phyloP scores from a whole-genome alignment of 345 rosid species.

The Clausena lansium region DNA sequence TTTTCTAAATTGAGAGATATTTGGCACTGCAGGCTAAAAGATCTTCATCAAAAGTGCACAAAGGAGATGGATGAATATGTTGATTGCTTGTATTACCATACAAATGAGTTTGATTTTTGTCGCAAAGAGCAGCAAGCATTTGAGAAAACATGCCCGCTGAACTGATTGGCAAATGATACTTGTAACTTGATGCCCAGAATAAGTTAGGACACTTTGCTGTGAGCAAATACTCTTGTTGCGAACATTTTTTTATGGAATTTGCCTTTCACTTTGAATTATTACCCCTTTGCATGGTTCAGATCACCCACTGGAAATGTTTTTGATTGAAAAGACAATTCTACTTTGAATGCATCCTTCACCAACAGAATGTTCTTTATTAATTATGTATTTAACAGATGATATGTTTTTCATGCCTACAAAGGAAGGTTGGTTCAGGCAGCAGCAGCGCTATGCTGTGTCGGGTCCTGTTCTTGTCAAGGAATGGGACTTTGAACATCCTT shows the following conservation, averaged over 20 bases:
- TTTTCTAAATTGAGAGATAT: slow-evolving; percentile 13
- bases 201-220: slow-evolving; percentile 34
- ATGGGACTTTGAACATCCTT: not conserved
- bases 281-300: slow-evolving; percentile 7
- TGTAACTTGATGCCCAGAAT: slow-evolving; percentile 30
- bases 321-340: not conserved
- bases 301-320: slow-evolving; percentile 6
- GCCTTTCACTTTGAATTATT: not conserved
- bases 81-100: slow-evolving; percentile 94
- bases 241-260: slow-evolving; percentile 3
- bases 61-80: slow-evolving; percentile 89
- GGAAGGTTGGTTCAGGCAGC: not conserved
- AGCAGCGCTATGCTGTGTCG: not conserved
- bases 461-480: not conserved
- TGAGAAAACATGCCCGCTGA: slow-evolving; percentile 88
- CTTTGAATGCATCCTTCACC: not conserved
- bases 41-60: slow-evolving; percentile 88
- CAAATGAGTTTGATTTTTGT: slow-evolving; percentile 93
- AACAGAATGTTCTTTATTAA: not conserved
- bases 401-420: not conserved
- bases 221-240: slow-evolving; percentile 31
- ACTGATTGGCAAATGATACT: slow-evolving; percentile 36
- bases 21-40: slow-evolving; percentile 64
- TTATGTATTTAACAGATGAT: not conserved
- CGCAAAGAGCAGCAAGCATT: slow-evolving; percentile 96